Percentiles rank a stretch among this genome's conserved stretches.
phyloP scores from a whole-genome alignment of 2,329 filamentous ascomycete genomes.

The Exophiala calicioides region DNA sequence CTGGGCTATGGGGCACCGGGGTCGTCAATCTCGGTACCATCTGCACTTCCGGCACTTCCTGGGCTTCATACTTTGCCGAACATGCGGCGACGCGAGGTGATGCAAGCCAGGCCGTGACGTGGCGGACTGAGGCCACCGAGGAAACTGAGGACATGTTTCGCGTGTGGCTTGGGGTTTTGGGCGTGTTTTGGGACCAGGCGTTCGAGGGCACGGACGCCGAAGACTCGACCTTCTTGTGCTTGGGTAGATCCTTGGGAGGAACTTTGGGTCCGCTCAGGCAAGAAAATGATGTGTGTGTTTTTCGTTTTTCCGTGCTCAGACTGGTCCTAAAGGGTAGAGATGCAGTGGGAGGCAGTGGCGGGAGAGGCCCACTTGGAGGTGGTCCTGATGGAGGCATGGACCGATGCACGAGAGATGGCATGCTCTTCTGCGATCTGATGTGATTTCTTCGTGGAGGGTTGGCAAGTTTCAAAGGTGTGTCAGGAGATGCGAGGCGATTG shows the following conservation, averaged over 20 bases:
- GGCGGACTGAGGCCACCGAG: conserved; percentile 11
- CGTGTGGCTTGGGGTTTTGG: neutral
- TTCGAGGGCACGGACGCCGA: too few relatives aligned
- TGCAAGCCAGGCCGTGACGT: conserved; percentile 10
- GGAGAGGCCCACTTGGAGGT: conserved; percentile 23
- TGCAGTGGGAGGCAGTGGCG: conserved; percentile 17
- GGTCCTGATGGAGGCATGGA: conserved; percentile 19
- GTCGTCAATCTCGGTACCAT: conserved; percentile 5
- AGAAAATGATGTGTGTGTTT: too few relatives aligned
- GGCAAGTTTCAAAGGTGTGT: conserved; percentile 1
- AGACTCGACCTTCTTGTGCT: conserved; percentile 2
- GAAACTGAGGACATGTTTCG: conserved; percentile 7
- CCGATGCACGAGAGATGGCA: conserved; percentile 14
- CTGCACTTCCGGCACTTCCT: too few relatives aligned
- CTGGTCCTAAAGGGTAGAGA: neutral
- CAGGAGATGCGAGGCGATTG: neutral
- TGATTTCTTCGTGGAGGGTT: conserved; percentile 13
- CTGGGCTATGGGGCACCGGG: conserved; percentile 1
- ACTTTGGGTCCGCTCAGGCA: too few relatives aligned
- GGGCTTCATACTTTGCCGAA: conserved; percentile 7
- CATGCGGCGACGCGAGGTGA: conserved; percentile 7
- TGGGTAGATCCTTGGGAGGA: too few relatives aligned
- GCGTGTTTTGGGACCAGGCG: too few relatives aligned
- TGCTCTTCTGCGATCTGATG: conserved; percentile 22
- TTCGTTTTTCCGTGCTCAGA: too few relatives aligned